Evolutionary conservation across 768 basidiomycete species (phyloP).

Genomic region (Pleurotus eryngii): DNA sequence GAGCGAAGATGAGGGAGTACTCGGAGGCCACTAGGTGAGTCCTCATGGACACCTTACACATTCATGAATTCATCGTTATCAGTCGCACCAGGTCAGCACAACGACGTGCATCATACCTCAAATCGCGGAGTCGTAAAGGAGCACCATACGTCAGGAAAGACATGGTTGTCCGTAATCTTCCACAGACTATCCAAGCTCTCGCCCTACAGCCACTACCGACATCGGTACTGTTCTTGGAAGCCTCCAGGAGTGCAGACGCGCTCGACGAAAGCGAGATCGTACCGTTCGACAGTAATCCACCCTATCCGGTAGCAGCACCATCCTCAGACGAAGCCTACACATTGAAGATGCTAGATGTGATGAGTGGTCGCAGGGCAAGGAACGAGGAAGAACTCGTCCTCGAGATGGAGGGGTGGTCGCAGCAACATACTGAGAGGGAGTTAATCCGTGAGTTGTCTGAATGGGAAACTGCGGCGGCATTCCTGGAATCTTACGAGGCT

Average conservation of each 20-base stretch:
- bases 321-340: not conserved
- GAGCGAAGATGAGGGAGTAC: too few relatives aligned
- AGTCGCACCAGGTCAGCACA: too few relatives aligned
- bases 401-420: not conserved
- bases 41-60: too few relatives aligned
- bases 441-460: not conserved
- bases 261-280: constrained; percentile 4
- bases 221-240: constrained; percentile 4
- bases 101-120: not conserved
- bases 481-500: not conserved
- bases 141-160: not conserved
- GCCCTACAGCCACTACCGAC: not conserved
- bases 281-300: not conserved
- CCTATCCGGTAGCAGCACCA: too few relatives aligned
- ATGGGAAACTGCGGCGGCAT: not conserved
- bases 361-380: too few relatives aligned
- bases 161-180: not conserved
- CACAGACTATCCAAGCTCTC: not conserved
- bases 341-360: constrained; percentile 1
- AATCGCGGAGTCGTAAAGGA: not conserved
- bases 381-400: not conserved
- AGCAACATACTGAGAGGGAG: not conserved
- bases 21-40: too few relatives aligned
- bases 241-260: not conserved
- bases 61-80: too few relatives aligned